A percentile compares a stretch with the other conserved stretches of the same genome.
These are phyloP conservation scores for Biscutella laevigata DNA, from an alignment of 441 rosid species.

Conservation along the genomic window DNA sequence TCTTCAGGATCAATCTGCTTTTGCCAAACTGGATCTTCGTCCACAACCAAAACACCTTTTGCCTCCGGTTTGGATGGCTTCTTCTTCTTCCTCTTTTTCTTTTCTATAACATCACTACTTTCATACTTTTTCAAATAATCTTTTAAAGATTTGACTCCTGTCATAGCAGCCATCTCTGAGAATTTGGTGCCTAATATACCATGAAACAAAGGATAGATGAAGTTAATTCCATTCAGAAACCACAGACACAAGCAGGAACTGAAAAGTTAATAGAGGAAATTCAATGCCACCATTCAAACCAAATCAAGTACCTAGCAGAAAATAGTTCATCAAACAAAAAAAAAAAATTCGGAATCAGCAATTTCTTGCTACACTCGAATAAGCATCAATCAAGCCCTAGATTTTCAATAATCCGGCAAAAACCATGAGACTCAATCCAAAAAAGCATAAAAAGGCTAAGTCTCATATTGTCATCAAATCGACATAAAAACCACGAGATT, in stretches of 20 bases:
- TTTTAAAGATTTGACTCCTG: conserved; percentile 40
- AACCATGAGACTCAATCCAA: not conserved
- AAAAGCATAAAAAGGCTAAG: not conserved
- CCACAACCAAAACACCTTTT: conserved; percentile 57
- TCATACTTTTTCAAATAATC: conserved; percentile 73
- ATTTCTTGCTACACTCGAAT: not conserved
- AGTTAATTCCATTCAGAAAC: not conserved
- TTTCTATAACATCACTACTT: conserved; percentile 35
- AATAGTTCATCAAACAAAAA: conserved; percentile 1
- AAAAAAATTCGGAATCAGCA: not conserved
- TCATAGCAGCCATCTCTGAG: conserved; percentile 29
- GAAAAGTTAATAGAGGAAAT: not conserved
- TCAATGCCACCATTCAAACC: not conserved
- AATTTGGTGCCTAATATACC: not conserved
- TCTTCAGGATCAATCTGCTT: conserved; percentile 49
- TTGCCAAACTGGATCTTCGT: conserved; percentile 90
- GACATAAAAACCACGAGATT: too few species aligned
- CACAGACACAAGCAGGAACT: not conserved
- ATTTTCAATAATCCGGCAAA: not conserved
- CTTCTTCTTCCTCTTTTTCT: conserved; percentile 42
- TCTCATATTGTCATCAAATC: not conserved
- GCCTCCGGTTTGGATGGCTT: conserved; percentile 35
- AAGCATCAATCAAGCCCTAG: not conserved
- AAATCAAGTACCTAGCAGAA: not conserved
- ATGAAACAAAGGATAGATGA: too few species aligned